A percentile compares a stretch with the other conserved stretches of the same genome.
Evolutionary conservation across 352 stramenopile species (phyloP).

Genomic region (Pythium brachiatum): DNA sequence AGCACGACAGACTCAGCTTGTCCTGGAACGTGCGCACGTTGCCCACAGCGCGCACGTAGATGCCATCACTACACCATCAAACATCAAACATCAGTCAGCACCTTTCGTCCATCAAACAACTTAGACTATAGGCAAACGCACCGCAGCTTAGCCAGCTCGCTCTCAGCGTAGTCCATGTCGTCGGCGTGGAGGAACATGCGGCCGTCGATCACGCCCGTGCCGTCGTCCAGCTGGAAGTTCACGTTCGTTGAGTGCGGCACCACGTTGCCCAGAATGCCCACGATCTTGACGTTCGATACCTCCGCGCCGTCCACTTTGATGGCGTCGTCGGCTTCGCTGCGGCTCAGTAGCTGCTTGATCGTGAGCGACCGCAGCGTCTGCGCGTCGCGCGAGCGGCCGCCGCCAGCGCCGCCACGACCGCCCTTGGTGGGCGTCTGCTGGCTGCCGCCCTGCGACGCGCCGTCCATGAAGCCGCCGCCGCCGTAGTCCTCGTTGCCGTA

Average conservation of each 20-base stretch:
- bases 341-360: conserved; percentile 78
- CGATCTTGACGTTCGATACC: conserved; percentile 86
- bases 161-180: conserved; percentile 72
- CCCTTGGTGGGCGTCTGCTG: conserved; percentile 58
- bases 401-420: conserved; percentile 31
- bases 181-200: conserved; percentile 91
- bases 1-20: conserved; percentile 85
- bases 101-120: not conserved
- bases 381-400: conserved; percentile 38
- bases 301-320: conserved; percentile 88
- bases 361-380: conserved; percentile 94
- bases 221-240: conserved; percentile 93
- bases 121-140: conserved; percentile 17
- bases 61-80: conserved; percentile 48
- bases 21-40: conserved; percentile 91
- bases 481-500: conserved; percentile 73
- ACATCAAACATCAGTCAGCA: not conserved
- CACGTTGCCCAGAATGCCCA: conserved; percentile 80
- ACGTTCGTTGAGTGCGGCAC: conserved; percentile 88
- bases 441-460: conserved; percentile 46
- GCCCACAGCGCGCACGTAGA: conserved; percentile 91
- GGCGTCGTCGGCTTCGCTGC: conserved; percentile 57
- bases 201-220: conserved; percentile 89
- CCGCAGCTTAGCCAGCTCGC: conserved; percentile 51
- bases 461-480: conserved; percentile 69